Evolutionary conservation across 306 rosid species (phyloP), one percentile per base, ranked within the genome.

Genomic region (Gastrolobium bilobum): DNA sequence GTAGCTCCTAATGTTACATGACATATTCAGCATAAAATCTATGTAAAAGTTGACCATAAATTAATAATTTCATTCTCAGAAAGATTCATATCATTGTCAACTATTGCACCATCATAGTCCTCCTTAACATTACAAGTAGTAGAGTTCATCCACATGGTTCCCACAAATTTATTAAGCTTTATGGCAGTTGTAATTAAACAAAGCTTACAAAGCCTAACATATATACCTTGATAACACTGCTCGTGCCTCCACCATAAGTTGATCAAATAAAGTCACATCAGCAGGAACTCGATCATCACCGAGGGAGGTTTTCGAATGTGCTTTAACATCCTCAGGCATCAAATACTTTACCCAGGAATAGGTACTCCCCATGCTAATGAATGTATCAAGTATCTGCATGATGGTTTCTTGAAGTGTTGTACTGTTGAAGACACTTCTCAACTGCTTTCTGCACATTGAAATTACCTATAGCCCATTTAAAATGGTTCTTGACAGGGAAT

Each of bases 181-280:
- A 20, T 6, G 59, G 48, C 40, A 71, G 64, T 14, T 37, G 48
- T 54, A 81, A 48, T 30, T 39, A 52, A 57, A 48, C 7, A 29
- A 6, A 58, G 57, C 77, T 71, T 68, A 39, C 13, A 73, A 65
- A 35, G 69, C 44, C 51, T 26, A 75, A 65, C 37, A 74, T 14
- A 82, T 54, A 38, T 89, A 96, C 99, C 99, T 96, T 70, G 90
- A 77, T 79, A 96, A 77, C 54, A 93, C 98, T n/a, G 81, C 86
- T 7, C 75, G 83, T 29, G 96, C 90, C 89, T 96, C 99, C 67
- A 73, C 52, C 92, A 91, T 87, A 50, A 96, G 98, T 79, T 88
- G 93, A 47, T 91, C 91, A 51, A 90, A 90, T 78, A 88, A 90
- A 43, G 92, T 82, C 66, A 80, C 26, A 52, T 83, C 89, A 13